Conservation (phyloP, 2,329 filamentous ascomycete species). For the Pezizomycotina sp. region DNA sequence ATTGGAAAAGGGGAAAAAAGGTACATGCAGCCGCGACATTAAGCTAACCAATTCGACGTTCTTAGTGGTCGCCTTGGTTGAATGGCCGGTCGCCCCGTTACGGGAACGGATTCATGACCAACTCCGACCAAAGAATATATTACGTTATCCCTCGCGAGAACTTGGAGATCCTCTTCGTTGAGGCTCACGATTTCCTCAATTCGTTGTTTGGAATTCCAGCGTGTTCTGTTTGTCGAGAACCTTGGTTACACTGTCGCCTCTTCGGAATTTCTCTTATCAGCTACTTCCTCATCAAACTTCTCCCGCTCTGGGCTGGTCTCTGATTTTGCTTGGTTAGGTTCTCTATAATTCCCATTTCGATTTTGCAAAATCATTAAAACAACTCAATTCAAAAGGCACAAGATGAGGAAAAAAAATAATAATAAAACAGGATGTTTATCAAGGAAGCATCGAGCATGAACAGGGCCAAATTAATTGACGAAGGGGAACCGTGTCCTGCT, state of each 20-base stretch:
- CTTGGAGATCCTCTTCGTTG: constrained; percentile 44
- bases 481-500: no score
- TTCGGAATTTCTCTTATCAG: constrained; percentile 45
- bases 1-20: neutral
- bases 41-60: constrained; percentile 6
- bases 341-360: no score
- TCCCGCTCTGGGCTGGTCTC: constrained; percentile 55
- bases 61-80: constrained; percentile 28
- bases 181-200: constrained; percentile 52
- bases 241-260: constrained; percentile 43
- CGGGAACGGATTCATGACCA: constrained; percentile 47
- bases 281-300: constrained; percentile 52
- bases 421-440: no score
- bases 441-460: no score
- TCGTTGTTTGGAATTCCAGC: constrained; percentile 55
- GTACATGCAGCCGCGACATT: no score
- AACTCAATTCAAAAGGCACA: no score
- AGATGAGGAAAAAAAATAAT: no score
- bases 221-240: constrained; percentile 53
- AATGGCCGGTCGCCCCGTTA: constrained; percentile 45
- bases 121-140: constrained; percentile 50
- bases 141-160: constrained; percentile 49
- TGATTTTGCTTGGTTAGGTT: constrained; percentile 36
- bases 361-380: no score
- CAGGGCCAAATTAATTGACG: no score